Evolutionary conservation across 768 basidiomycete genomes (phyloP), one percentile per base, ranked within the genome.

Genomic region (Botryobasidium botryosum): DNA sequence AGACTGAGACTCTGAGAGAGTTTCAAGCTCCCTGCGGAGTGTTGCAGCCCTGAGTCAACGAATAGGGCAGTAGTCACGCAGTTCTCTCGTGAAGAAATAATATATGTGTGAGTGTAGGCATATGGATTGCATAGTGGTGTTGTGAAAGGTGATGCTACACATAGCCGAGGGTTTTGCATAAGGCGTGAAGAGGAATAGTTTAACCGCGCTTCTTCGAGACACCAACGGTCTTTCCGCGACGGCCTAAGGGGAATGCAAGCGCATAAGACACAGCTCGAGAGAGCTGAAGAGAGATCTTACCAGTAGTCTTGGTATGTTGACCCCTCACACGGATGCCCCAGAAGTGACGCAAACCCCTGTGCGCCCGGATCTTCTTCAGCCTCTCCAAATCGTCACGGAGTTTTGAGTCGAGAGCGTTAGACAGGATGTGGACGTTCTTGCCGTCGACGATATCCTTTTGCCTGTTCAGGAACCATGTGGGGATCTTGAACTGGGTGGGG

Each of bases 251-350:
- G 21, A 47, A 46, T 31, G 38, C 29, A 48, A 33, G 29, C 18
- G 13, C 10, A 17, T 39, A 4, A 33, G 6, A 10, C 48, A 28
- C 2, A 32, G 3, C 6, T 17, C 44, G 20, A 15, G 28, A 23
- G 28, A 26, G 13, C 4, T 18, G 20, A 44, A 23, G 6, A 37
- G n/a, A 36, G 24, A 35, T 63, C 75, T 48, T 55, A 79, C 88
- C 90, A 44, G 92, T 97, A 44, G 92, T 97, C 72, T 97, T 97
- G 54, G 94, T 99, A 74, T 97, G 94, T 61, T 99, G 94, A 57
- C 94, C 94, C 55, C 94, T 72, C 45, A 97, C 94, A 58, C 92
- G 79, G 51, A 92, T 69, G 54, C 91, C 91, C 81, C 87, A 85
- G 72, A 71, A 85, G 61, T 90, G 86, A 61, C 86, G 70, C 52